Conservation (phyloP, 139 green algal genomes). For the Micractinium conductrix region DNA sequence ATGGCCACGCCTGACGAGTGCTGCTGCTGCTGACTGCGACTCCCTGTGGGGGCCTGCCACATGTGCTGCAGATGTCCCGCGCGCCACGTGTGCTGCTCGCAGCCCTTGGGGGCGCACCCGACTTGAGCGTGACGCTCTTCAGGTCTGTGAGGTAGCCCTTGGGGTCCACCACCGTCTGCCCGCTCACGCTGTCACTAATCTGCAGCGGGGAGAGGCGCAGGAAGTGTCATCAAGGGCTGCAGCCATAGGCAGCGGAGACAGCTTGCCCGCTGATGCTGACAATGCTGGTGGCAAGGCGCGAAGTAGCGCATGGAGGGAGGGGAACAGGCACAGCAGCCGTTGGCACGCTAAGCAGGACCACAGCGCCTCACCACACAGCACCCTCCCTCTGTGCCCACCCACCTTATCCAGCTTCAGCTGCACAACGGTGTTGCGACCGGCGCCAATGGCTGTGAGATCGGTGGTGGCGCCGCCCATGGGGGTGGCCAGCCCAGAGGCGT, state of each 20-base stretch:
- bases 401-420: neutral
- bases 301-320: too few species aligned
- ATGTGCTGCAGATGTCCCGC: too few species aligned
- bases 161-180: conserved; percentile 97
- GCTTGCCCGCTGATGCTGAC: too few species aligned
- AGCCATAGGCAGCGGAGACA: neutral
- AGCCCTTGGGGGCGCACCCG: too few species aligned
- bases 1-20: too few species aligned
- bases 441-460: conserved; percentile 94
- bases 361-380: too few species aligned
- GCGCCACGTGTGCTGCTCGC: too few species aligned
- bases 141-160: conserved; percentile 99
- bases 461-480: conserved; percentile 72
- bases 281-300: neutral
- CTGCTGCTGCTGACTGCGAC: too few species aligned
- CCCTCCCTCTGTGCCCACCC: too few species aligned
- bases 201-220: conserved; percentile 15
- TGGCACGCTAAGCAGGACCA: too few species aligned
- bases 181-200: conserved; percentile 90
- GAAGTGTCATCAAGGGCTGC: neutral
- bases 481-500: conserved; percentile 43
- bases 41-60: too few species aligned
- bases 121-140: conserved; percentile 76
- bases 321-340: too few species aligned
- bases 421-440: conserved; percentile 81